Percentiles rank a stretch among this genome's conserved stretches.
Evolutionary conservation across 106 monocot genomes (phyloP).

Genomic region (Acanthochlamys bracteata): DNA sequence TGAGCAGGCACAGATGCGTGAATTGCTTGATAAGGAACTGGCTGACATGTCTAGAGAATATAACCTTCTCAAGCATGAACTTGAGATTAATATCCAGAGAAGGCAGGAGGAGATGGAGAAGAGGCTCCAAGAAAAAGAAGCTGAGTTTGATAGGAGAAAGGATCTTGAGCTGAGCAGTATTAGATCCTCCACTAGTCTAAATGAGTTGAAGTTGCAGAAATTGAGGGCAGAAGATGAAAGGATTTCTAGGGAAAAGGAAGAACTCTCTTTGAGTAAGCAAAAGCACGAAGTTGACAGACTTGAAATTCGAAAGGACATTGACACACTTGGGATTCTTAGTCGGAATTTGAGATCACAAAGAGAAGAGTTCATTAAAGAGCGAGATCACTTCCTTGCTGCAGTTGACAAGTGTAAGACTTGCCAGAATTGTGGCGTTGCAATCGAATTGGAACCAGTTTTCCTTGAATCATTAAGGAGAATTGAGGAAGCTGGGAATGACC

Average conservation of each 20-base stretch:
- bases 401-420: conserved; percentile 50
- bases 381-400: conserved; percentile 42
- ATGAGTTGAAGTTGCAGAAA: conserved; percentile 49
- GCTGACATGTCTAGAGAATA: conserved; percentile 45
- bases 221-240: conserved; percentile 44
- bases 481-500: conserved; percentile 30
- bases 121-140: conserved; percentile 39
- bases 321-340: conserved; percentile 54
- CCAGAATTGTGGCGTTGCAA: conserved; percentile 57
- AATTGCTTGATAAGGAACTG: conserved; percentile 36
- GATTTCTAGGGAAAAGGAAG: conserved; percentile 54
- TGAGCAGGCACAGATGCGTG: conserved; percentile 35
- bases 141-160: conserved; percentile 37
- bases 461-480: conserved; percentile 17
- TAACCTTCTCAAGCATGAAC: conserved; percentile 42
- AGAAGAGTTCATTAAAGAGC: conserved; percentile 65
- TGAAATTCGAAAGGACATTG: conserved; percentile 84
- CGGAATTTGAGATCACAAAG: conserved; percentile 61
- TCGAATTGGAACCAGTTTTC: conserved; percentile 37
- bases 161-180: conserved; percentile 44
- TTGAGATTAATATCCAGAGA: conserved; percentile 50
- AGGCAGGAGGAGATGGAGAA: conserved; percentile 34
- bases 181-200: conserved; percentile 29
- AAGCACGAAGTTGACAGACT: conserved; percentile 59
- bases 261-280: conserved; percentile 23